Percentiles rank a stretch among this genome's conserved stretches.
These are phyloP conservation scores for Hondaea fermentalgiana DNA, from an alignment of 108 stramenopile genomes.

Conservation along the genomic window DNA sequence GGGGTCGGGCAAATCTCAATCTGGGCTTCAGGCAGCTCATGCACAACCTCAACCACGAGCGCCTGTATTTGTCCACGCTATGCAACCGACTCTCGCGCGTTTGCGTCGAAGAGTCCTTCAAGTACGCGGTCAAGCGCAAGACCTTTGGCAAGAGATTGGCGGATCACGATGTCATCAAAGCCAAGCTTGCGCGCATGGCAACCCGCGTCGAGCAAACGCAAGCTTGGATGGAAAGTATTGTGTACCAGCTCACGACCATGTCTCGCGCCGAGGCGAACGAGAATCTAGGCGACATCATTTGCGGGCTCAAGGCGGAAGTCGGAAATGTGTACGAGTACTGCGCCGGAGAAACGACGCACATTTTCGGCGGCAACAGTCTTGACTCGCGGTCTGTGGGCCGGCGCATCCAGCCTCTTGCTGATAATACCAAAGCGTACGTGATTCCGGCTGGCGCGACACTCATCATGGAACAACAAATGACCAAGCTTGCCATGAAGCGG, in stretches of 20 bases:
- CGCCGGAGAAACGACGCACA: background rate
- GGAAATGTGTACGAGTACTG: background rate
- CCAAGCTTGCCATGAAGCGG: background rate
- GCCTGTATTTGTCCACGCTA: background rate
- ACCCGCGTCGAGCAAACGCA: background rate
- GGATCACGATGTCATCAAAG: background rate
- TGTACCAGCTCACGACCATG: background rate
- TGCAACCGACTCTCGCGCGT: background rate
- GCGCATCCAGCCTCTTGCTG: background rate
- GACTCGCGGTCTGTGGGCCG: background rate
- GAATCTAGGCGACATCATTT: background rate
- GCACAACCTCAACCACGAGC: conserved; percentile 6
- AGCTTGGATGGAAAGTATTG: background rate
- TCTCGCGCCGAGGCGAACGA: background rate
- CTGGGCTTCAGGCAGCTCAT: background rate
- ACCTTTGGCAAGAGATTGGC: background rate
- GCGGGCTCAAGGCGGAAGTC: background rate
- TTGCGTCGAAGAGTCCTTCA: background rate
- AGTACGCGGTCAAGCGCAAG: background rate
- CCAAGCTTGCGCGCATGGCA: background rate
- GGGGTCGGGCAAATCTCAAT: background rate
- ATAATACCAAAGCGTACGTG: background rate
- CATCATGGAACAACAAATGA: background rate
- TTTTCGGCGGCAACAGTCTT: background rate
- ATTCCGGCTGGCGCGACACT: background rate